Conservation (phyloP, 495 filamentous ascomycete genomes). For the Recurvomyces mirabilis region DNA sequence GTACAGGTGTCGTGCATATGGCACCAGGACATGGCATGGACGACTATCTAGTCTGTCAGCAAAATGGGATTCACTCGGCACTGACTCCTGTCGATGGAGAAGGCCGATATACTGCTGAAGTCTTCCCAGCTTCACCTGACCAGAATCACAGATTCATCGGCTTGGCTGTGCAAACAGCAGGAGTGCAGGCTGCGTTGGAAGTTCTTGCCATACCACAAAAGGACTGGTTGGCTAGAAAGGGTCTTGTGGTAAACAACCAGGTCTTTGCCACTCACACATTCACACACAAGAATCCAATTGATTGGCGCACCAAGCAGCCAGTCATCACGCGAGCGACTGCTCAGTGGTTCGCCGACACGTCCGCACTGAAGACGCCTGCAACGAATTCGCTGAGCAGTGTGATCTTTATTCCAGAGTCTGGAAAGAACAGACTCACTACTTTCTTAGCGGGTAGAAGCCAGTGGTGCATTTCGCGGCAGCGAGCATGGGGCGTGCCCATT, state of each 20-base stretch:
- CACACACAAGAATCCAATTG: constrained; percentile 89
- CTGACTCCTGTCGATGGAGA: constrained; percentile 72
- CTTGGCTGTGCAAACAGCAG: constrained; percentile 50
- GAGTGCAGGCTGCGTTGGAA: constrained; percentile 53
- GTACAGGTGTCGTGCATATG: constrained; percentile 84
- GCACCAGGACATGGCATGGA: constrained; percentile 95
- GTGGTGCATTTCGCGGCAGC: constrained; percentile 98
- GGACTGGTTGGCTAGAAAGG: background rate
- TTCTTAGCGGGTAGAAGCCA: constrained; percentile 82
- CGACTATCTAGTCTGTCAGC: constrained; percentile 74
- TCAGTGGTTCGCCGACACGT: constrained; percentile 96
- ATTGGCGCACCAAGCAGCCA: constrained; percentile 90
- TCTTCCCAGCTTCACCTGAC: constrained; percentile 48
- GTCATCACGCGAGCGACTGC: constrained; percentile 84
- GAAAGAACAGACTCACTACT: constrained; percentile 60
- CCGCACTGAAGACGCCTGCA: constrained; percentile 60
- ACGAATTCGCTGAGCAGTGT: constrained; percentile 57
- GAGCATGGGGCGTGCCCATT: constrained; percentile 93
- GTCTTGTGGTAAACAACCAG: constrained; percentile 16
- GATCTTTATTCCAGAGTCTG: constrained; percentile 62
- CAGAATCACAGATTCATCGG: constrained; percentile 38
- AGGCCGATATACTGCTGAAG: constrained; percentile 66
- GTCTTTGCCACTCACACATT: constrained; percentile 59
- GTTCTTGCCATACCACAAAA: constrained; percentile 18
- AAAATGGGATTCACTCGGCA: constrained; percentile 47